Percentiles rank a stretch among this genome's conserved stretches.
Evolutionary conservation across 2,329 filamentous ascomycete genomes (phyloP).

Genomic region (Dactylellina parvicollis): DNA sequence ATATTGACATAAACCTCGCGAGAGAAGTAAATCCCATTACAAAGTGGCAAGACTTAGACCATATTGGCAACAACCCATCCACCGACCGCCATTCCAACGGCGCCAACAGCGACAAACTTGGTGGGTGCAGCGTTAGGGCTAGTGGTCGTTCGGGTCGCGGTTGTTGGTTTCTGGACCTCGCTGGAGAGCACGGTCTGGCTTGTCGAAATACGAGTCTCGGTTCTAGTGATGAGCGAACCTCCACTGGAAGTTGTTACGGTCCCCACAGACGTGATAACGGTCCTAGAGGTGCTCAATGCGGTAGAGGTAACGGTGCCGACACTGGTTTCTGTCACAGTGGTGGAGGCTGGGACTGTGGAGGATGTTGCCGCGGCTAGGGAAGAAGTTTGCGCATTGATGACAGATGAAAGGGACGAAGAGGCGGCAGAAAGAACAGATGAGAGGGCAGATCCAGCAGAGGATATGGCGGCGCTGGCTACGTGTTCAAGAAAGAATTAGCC

Average conservation of each 20-base stretch:
- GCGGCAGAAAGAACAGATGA: background rate
- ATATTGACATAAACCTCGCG: no score
- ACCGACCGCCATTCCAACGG: constrained; percentile 20
- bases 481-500: background rate
- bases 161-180: background rate
- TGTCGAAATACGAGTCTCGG: background rate
- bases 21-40: no score
- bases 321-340: background rate
- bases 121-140: constrained; percentile 26
- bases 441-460: background rate
- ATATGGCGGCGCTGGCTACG: background rate
- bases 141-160: background rate
- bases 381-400: background rate
- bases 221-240: background rate
- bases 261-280: background rate
- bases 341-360: background rate
- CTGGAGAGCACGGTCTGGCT: background rate
- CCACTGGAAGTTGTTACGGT: background rate
- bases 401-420: background rate
- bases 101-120: constrained; percentile 18
- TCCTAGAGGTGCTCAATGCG: background rate
- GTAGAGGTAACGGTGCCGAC: background rate
- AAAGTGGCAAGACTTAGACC: constrained; percentile 1
- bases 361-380: background rate
- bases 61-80: constrained; percentile 23